A percentile compares a stretch with the other conserved stretches of the same genome.
Conservation (phyloP, 768 basidiomycete species). For the Stropharia rugosoannulata region DNA sequence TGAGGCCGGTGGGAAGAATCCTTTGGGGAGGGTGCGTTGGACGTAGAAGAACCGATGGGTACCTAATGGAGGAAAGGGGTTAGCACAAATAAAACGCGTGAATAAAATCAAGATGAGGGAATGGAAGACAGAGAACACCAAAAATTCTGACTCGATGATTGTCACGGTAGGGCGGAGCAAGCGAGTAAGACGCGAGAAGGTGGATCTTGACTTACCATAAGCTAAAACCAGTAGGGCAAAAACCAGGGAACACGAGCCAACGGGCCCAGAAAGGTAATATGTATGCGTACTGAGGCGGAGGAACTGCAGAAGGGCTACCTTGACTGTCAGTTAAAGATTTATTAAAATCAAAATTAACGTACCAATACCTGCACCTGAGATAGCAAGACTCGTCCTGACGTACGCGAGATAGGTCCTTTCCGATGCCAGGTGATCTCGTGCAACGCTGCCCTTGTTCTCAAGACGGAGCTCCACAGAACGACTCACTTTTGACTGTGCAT, state of each 20-base stretch:
- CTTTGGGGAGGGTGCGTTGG: not conserved
- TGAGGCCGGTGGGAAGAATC: too few species aligned
- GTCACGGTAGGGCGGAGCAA: not conserved
- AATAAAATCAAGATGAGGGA: too few species aligned
- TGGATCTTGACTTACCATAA: constrained; percentile 9
- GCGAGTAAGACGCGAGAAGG: not conserved
- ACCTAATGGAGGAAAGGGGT: not conserved
- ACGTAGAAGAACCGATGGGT: constrained; percentile 12
- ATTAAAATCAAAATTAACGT: not conserved
- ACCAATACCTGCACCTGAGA: constrained; percentile 55
- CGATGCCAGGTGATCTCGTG: constrained; percentile 57
- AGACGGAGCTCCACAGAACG: constrained; percentile 20
- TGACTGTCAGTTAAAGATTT: not conserved
- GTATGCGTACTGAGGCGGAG: constrained; percentile 8
- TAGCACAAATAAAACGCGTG: not conserved
- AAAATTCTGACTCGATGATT: too few species aligned
- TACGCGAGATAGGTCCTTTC: constrained; percentile 60
- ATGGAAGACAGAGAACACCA: too few species aligned
- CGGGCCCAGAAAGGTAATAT: constrained; percentile 4
- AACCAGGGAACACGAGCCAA: constrained; percentile 6
- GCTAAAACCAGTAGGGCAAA: constrained; percentile 6
- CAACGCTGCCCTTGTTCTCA: constrained; percentile 53
- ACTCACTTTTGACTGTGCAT: too few species aligned
- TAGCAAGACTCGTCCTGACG: constrained; percentile 52
- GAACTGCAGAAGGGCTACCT: constrained; percentile 15